These are phyloP conservation scores for Ophiocordyceps camponoti-floridani DNA, from an alignment of 2,329 filamentous ascomycete species.

Conservation along the genomic window DNA sequence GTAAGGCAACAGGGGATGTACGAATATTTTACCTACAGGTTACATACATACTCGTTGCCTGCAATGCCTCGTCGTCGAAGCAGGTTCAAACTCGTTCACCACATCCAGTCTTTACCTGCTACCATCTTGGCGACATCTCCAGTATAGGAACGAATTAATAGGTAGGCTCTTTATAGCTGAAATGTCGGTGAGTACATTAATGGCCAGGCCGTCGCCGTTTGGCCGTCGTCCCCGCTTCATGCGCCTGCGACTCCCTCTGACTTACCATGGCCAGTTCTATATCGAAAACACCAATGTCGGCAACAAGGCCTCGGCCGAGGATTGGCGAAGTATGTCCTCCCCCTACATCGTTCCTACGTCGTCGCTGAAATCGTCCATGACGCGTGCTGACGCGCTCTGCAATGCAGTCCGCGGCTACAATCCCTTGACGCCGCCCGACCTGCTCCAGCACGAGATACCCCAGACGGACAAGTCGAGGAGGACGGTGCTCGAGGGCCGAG, in stretches of 20 bases:
- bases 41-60: too few species aligned
- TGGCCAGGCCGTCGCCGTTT: neutral
- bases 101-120: too few species aligned
- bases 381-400: neutral
- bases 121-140: too few species aligned
- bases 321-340: conserved; percentile 57
- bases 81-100: too few species aligned
- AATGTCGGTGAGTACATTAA: neutral
- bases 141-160: too few species aligned
- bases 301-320: conserved; percentile 55
- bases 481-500: conserved; percentile 43
- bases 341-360: neutral
- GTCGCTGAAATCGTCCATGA: neutral
- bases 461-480: conserved; percentile 36
- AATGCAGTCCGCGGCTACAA: conserved; percentile 68
- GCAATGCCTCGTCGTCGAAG: too few species aligned
- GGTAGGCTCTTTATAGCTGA: too few species aligned
- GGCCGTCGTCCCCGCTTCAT: neutral
- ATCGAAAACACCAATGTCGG: conserved; percentile 67
- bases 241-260: conserved; percentile 4
- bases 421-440: conserved; percentile 77
- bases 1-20: too few species aligned
- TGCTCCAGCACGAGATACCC: conserved; percentile 84
- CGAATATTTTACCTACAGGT: too few species aligned
- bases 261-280: conserved; percentile 36